Evolutionary conservation across 2,329 filamentous ascomycete genomes (phyloP).

Genomic region (Xylariales sp.): DNA sequence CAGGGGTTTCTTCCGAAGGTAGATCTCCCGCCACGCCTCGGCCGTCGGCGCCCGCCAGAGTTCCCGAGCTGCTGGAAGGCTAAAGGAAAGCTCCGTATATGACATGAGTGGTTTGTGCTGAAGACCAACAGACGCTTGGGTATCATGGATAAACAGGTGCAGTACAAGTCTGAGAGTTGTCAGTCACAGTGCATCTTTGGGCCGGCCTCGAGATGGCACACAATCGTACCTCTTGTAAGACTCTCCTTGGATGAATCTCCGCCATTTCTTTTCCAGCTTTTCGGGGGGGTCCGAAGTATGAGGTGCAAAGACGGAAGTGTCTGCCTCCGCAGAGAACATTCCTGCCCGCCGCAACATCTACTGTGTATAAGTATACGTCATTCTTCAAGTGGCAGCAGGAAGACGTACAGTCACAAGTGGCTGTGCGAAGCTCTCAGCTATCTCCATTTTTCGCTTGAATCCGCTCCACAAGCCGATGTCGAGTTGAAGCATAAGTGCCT

Average conservation of each 20-base stretch:
- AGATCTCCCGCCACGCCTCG: slow-evolving; percentile 20
- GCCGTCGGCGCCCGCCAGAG: slow-evolving; percentile 22
- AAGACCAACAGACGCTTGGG: slow-evolving; percentile 19
- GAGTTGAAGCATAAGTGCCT: slow-evolving; percentile 44
- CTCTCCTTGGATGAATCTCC: slow-evolving; percentile 20
- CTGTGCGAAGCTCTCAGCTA: slow-evolving; percentile 53
- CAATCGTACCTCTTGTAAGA: slow-evolving; percentile 21
- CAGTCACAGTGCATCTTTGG: too few species aligned
- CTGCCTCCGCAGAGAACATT: slow-evolving; percentile 18
- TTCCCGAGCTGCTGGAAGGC: slow-evolving; percentile 20
- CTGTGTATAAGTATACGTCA: slow-evolving; percentile 7
- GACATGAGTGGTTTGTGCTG: slow-evolving; percentile 20
- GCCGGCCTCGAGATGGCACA: too few species aligned
- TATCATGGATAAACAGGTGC: slow-evolving; percentile 22
- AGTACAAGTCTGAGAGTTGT: slow-evolving; percentile 18
- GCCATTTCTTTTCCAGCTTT: slow-evolving; percentile 21
- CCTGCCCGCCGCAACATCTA: slow-evolving; percentile 47
- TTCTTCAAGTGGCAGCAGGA: neutral
- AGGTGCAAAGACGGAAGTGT: slow-evolving; percentile 16
- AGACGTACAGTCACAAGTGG: slow-evolving; percentile 40
- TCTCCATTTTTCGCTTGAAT: slow-evolving; percentile 54
- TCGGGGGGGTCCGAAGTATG: slow-evolving; percentile 16
- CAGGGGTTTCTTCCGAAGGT: slow-evolving; percentile 18
- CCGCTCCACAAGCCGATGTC: slow-evolving; percentile 55
- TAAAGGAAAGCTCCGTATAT: slow-evolving; percentile 21